Base-by-base conservation (phyloP, 148 eudicot species). In the Rhododendron ovatum region DNA sequence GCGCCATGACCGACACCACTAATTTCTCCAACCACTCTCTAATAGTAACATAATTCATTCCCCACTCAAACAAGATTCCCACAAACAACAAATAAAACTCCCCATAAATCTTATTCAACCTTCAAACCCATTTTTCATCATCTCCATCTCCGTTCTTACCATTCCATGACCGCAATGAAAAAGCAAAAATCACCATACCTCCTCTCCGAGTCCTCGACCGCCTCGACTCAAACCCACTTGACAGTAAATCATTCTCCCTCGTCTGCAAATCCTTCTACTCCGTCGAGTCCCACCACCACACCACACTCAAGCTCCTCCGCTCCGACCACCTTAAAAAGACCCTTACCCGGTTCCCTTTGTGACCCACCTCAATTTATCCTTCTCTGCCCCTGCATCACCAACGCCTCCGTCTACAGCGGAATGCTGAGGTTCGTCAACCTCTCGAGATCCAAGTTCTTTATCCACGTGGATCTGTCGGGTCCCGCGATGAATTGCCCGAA, bases 361-460 rank as follows among this genome's bases (percentile, higher is more conserved):
- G 4, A 77, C 91, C 3, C 71, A 77, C 8, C 87, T 96, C 15
- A 93, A 96, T 81, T 90, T 96, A 18, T 90, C 98, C 24, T 87
- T 35, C 37, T 94, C 24, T 96, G 99, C 41, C 99, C 98, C 7
- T 86, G 95, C 13, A 47, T 95, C 12, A 92, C 98, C 30, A 98
- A 95, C 83, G 14, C 10, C 4, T 82, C 92, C 0, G 17, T n/a
- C 1, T 91, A 89, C 26, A 83, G 73, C 41, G 80, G 84, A 5
- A 73, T 83, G 53, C 81, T 96, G 63, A 90, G 85, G 7, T 91
- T 90, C 1, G 81, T 96, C 50, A 90, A 96, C 86, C 84, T 96
- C 12, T 95, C 98, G 0, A 84, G 92, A 82, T 94, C 99, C 11
- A 89, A 82, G 88, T 89, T 91, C 57, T 96, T 92, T 71, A 86